Evolutionary conservation across 1,284 basidiomycete genomes (phyloP), one percentile per base, ranked within the genome.

Genomic region (Gyrodon tennesseensis): DNA sequence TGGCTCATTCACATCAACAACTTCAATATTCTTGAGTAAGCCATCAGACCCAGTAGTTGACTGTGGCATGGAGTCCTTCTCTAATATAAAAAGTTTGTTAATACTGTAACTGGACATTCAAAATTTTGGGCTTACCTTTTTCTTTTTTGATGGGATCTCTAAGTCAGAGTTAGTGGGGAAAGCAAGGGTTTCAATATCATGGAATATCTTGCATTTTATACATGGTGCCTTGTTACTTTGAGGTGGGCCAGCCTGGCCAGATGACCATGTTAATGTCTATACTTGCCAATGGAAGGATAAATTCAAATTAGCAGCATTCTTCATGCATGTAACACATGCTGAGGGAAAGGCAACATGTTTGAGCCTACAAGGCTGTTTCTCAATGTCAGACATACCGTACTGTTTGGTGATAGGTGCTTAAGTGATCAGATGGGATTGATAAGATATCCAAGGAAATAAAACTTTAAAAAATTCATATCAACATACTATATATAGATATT

Each of bases 291-390:
- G 51, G 29, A 31, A 55, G 25, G 49, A 53, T 2, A 61, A 27
- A 44, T 63, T 40, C 31, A 64, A 57, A 43, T 64, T 27, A 4
- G 61, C 63, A 13, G 29, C 49, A n/a, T 64, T 64, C 2, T 64
- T 15, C 1, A 27, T 40, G 39, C 53, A 63, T n/a, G 51, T 59
- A 0, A 59, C 27, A 59, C 15, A 3, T 59, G 37, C 5, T 0
- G 31, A 62, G 13, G 40, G 40, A 27, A 29, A 3, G 2, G 48
- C 48, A 9, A 21, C 7, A 60, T 2, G 1, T 60, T 62, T 62
- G 49, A 49, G 61, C 58, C 16, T 2, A 41, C 18, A 6, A 23
- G 60, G 62, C 60, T 62, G 27, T 61, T 43, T 21, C 13, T 63
- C n/a, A 4, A 27, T 37, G 23, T 62, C 21, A 3, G 61, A 63